A percentile compares a stretch with the other conserved stretches of the same genome.
phyloP scores from a whole-genome alignment of 2,329 filamentous ascomycete genomes.

The Aspergillus tubingensis region DNA sequence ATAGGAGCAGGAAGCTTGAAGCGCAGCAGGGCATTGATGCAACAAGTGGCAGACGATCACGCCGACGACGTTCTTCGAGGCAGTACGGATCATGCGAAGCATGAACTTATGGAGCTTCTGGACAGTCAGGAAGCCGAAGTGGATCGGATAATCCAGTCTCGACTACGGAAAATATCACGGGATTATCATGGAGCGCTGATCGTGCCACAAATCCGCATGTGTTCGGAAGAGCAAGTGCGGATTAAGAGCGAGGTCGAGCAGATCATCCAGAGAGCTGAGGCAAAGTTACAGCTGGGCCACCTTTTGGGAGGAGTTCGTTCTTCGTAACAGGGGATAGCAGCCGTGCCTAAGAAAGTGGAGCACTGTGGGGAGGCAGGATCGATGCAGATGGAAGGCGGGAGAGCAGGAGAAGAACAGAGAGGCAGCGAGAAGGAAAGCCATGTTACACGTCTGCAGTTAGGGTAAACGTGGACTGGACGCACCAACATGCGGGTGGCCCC shows the following conservation, averaged over 20 bases:
- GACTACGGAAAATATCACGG: neutral
- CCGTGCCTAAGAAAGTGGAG: neutral
- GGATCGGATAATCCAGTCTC: neutral
- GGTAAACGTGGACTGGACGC: neutral
- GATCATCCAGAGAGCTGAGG: neutral
- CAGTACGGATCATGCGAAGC: too few species aligned
- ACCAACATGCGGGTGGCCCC: neutral
- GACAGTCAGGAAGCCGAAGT: neutral
- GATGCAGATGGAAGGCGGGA: neutral
- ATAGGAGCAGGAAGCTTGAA: too few species aligned
- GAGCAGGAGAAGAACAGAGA: neutral
- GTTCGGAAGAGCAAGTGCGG: slow-evolving; percentile 1
- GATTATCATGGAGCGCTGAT: slow-evolving; percentile 15
- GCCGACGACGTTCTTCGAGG: too few species aligned
- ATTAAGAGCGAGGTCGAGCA: neutral
- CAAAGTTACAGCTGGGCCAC: slow-evolving; percentile 3
- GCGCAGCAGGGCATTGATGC: too few species aligned
- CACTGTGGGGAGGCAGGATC: neutral
- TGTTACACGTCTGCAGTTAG: neutral
- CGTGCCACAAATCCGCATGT: slow-evolving; percentile 2
- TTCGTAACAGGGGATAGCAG: neutral
- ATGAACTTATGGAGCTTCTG: too few species aligned
- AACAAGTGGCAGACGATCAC: too few species aligned
- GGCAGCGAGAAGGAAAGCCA: neutral
- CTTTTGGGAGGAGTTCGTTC: neutral